Base-by-base conservation (phyloP, 2,329 filamentous ascomycete genomes). In the Fusarium sp. region DNA sequence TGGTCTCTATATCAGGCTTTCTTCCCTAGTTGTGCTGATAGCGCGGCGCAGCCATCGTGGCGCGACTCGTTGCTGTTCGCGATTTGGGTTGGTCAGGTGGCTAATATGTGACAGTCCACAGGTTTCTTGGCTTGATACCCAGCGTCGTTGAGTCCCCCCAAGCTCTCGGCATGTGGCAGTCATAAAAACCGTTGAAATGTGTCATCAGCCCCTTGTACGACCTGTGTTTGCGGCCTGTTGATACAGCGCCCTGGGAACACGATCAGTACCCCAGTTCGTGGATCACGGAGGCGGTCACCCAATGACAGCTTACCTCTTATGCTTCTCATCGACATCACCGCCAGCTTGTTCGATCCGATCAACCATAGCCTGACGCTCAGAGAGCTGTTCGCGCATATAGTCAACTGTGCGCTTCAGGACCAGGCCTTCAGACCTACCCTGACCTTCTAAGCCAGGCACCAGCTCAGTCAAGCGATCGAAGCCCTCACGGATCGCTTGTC, bases 391-490 rank as follows among this genome's bases (percentile, higher is more conserved):
- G 40, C 83, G 83, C 74, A 92, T 89, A 65, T 84, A 90, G 15
- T 90, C 88, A 29, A 91, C 87, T 0, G 90, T 91, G 67, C 86
- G 86, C 66, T 89, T 88, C 21, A 97, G 83, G n/a, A 97, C 93
- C 18, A 93, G 84, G 27, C 92, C 92, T 77, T 97, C 94, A 67
- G 92, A 96, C 43, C 93, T 88, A 2, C 91, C 94, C 74, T 94
- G 91, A 1, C 94, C 94, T 72, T 92, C 87, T 52, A 96, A 84
- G 1, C 92, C 93, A 0, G 94, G 94, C 2, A 97, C 92, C 31
- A 96, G 84, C 52, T 90, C 87, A 17, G 92, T 92, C 25, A 97
- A 85, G 33, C 89, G 87, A 77, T 97, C 93, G 76, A 96, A 97
- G 57, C 91, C 92, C 59, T 92, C 89, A 45, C 94, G 87, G 69